Base-by-base conservation (phyloP, 345 rosid genomes). In the Luvunga scandens region DNA sequence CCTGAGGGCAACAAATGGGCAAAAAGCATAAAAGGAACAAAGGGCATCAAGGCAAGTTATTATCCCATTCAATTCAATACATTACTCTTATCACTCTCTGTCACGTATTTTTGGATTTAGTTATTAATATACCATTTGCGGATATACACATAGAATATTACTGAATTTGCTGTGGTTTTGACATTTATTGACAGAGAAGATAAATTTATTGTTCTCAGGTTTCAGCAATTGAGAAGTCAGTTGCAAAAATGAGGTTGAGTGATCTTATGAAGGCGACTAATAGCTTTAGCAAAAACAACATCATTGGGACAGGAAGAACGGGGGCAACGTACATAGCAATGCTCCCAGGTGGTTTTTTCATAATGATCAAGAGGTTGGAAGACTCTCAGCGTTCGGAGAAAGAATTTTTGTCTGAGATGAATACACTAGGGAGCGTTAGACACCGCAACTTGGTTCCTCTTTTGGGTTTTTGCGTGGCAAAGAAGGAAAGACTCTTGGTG, bases 1-100 rank as follows among this genome's bases (percentile, higher is more conserved):
- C 98, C 99, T 57, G 92, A 92, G 55, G 98, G 98, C 75, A 95
- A 95, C 83, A 91, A 85, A 81, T 95, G 98, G 97, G 88, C 98
- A 27, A 92, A 85, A 90, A 84, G 78, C 83, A 84, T 95, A 72
- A 88, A 85, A 81, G 92, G 88, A 85, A 68, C 79, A 56, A 89
- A 93, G 85, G 91, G 86, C 75, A 81, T 82, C 30, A 92, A 93
- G 97, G 99, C 82, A 85, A 90, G 86, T 78, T 64, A 63, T 13
- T 45, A 62, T 71, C 77, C 71, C 10, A 71, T 57, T 31, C 50
- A 45, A 65, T 50, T 75, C 50, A 56, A 4, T 24, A 34, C 38
- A 3, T 76, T 66, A 63, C 79, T 21, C 24, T 7, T 45, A 48
- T 45, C 21, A 24, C 5, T 42, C 14, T 69, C 57, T 14, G 21